Conservation (phyloP, 2,329 filamentous ascomycete genomes). For the Diaporthe aspalathi region DNA sequence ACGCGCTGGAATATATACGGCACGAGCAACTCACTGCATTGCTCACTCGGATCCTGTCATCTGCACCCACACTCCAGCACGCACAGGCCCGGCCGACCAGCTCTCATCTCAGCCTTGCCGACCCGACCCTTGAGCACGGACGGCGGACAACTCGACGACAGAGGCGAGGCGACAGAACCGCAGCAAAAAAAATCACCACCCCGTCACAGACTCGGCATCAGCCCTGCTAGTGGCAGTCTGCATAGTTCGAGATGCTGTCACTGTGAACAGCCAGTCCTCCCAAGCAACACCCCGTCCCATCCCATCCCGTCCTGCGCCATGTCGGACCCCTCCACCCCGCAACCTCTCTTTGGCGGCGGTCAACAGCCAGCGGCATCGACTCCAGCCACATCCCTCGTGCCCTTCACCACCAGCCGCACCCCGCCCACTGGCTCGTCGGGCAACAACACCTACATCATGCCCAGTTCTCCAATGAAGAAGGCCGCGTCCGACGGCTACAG, state of each 20-base stretch:
- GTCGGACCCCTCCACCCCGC: conserved; percentile 59
- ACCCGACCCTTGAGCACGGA: conserved; percentile 1
- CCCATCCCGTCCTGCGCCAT: conserved; percentile 48
- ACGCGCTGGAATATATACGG: background rate
- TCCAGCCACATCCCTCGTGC: conserved; percentile 45
- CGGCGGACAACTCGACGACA: background rate
- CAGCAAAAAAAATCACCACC: background rate
- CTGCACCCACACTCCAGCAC: background rate
- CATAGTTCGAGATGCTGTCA: conserved; percentile 30
- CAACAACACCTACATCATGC: conserved; percentile 90
- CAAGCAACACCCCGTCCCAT: conserved; percentile 6
- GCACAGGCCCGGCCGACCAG: background rate
- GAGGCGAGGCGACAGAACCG: background rate
- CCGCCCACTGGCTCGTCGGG: conserved; percentile 65
- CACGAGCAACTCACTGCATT: background rate
- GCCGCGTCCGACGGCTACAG: conserved; percentile 79
- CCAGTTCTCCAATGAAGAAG: conserved; percentile 80
- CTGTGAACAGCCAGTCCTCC: conserved; percentile 9
- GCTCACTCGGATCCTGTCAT: background rate
- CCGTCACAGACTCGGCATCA: background rate
- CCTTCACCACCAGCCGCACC: conserved; percentile 47
- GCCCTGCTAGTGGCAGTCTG: background rate
- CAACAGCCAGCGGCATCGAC: conserved; percentile 8
- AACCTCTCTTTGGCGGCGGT: conserved; percentile 59
- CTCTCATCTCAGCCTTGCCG: background rate